Percentiles rank a stretch among this genome's conserved stretches.
Conservation (phyloP, 164 flowering plant genomes). For the Magnolia officinalis region DNA sequence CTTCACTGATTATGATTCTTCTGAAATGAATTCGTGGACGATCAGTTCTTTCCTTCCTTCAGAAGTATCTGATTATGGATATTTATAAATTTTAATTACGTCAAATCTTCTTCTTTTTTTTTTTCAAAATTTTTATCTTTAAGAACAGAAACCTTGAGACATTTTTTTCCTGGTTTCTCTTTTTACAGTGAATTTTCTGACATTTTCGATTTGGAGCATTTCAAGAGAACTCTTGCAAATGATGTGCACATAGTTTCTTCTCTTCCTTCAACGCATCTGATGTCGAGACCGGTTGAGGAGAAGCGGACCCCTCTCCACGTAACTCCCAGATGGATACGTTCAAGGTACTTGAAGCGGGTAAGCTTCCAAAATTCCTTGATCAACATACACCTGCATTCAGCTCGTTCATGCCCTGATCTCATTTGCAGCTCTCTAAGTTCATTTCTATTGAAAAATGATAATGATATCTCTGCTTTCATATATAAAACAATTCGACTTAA, state of each 20-base stretch:
- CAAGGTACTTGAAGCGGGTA: conserved; percentile 72
- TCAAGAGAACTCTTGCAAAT: conserved; percentile 66
- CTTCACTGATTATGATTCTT: no score
- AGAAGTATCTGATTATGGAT: not conserved
- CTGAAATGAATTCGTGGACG: no score
- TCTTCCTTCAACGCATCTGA: conserved; percentile 88
- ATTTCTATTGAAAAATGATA: no score
- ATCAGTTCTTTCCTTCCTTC: not conserved
- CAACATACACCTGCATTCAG: not conserved
- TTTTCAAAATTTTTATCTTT: not conserved
- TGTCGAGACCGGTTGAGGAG: conserved; percentile 90
- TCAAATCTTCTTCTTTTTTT: not conserved
- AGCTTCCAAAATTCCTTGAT: conserved; percentile 13
- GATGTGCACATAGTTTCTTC: conserved; percentile 82
- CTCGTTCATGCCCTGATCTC: not conserved
- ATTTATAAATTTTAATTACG: no score
- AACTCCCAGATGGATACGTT: conserved; percentile 84
- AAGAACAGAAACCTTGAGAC: not conserved
- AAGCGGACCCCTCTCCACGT: conserved; percentile 78
- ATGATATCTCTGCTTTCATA: no score
- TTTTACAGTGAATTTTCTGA: conserved; percentile 83
- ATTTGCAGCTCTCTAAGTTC: not conserved
- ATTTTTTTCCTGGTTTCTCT: not conserved
- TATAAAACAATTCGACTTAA: no score
- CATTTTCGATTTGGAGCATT: conserved; percentile 91